Evolutionary conservation across 805 yeast genomes (phyloP).

Genomic region (Yamadazyma nakazawae): DNA sequence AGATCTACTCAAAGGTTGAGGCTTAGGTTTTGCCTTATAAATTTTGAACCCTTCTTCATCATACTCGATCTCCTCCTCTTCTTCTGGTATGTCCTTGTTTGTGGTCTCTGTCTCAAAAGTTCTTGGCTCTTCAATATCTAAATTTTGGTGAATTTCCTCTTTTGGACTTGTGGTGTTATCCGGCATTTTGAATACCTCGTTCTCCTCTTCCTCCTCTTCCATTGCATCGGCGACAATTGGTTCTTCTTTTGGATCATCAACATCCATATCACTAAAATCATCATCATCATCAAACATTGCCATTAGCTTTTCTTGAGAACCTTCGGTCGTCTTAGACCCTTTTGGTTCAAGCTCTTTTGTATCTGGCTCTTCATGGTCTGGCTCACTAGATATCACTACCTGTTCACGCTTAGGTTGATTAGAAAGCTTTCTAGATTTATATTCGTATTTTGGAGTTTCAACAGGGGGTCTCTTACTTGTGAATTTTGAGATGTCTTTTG

Average conservation of each 20-base stretch:
- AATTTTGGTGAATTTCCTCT: neutral
- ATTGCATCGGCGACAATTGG: neutral
- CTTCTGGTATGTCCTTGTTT: conserved; percentile 5
- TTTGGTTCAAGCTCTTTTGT: neutral
- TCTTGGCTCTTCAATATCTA: conserved; percentile 1
- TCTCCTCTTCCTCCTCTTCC: conserved; percentile 5
- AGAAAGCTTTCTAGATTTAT: conserved; percentile 36
- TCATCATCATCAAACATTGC: conserved; percentile 14
- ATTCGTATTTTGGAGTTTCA: conserved; percentile 17
- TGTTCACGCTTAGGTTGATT: conserved; percentile 24
- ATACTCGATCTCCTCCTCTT: conserved; percentile 18
- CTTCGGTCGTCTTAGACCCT: neutral
- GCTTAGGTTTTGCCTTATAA: conserved; percentile 21
- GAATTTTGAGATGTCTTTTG: conserved; percentile 6
- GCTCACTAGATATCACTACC: conserved; percentile 17
- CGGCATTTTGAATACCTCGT: conserved; percentile 4
- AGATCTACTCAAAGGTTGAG: conserved; percentile 2
- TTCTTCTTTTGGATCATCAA: conserved; percentile 6
- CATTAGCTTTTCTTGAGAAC: conserved; percentile 1
- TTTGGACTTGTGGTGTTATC: neutral
- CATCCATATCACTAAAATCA: conserved; percentile 16
- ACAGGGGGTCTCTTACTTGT: conserved; percentile 6
- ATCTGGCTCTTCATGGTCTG: conserved; percentile 9
- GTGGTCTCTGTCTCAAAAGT: neutral
- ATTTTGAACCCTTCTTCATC: conserved; percentile 55